Evolutionary conservation across 1,284 basidiomycete genomes (phyloP).

Genomic region (Stygiomarasmius scandens): DNA sequence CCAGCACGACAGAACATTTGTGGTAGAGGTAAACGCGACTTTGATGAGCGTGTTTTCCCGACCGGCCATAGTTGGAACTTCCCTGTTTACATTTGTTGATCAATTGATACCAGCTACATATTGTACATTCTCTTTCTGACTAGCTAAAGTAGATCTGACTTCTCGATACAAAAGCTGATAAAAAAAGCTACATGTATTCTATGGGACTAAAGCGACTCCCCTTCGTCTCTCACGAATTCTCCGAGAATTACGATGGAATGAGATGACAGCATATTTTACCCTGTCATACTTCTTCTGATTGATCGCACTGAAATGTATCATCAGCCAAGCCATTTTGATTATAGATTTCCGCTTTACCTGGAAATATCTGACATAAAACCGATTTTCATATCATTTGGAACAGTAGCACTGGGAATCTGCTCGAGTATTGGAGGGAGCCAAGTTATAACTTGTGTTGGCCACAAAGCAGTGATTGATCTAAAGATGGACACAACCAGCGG

Average conservation of each 20-base stretch:
- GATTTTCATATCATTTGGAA: conserved; percentile 71
- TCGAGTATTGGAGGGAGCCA: conserved; percentile 79
- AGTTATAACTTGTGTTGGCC: conserved; percentile 66
- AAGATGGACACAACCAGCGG: conserved; percentile 79
- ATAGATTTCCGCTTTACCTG: conserved; percentile 51
- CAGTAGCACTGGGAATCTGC: conserved; percentile 64
- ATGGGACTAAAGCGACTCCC: conserved; percentile 41
- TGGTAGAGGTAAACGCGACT: conserved; percentile 16
- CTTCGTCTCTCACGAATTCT: conserved; percentile 72
- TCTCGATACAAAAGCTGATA: not conserved
- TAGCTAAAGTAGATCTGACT: too few relatives aligned
- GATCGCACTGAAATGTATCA: conserved; percentile 54
- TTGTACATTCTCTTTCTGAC: not conserved
- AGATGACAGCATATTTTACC: conserved; percentile 75
- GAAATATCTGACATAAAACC: conserved; percentile 77
- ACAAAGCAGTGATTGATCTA: conserved; percentile 66
- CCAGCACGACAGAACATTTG: conserved; percentile 63
- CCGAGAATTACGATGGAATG: conserved; percentile 65
- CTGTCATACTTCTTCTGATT: conserved; percentile 69
- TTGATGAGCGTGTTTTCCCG: not conserved
- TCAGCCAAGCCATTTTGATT: conserved; percentile 8
- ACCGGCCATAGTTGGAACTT: not conserved
- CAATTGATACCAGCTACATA: not conserved
- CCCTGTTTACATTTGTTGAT: conserved; percentile 7
- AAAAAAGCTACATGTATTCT: conserved; percentile 24